phyloP scores from a whole-genome alignment of 176 grass and related monocot genomes.

The maize (Zea mays) region DNA sequence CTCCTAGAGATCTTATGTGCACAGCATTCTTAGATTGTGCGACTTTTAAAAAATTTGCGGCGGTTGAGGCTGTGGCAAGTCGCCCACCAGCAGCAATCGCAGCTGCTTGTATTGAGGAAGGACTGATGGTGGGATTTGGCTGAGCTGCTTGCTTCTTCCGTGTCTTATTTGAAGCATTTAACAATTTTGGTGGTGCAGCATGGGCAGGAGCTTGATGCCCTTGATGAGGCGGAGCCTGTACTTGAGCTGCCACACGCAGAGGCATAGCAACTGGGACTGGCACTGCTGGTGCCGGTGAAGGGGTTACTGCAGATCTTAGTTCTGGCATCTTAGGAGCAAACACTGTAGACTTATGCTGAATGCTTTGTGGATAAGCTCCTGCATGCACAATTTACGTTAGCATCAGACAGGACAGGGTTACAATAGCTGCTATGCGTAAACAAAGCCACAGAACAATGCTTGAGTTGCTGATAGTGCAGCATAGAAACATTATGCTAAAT shows the following conservation, averaged over 20 bases:
- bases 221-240: slow-evolving; percentile 34
- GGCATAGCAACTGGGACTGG: neutral
- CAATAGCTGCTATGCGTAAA: neutral
- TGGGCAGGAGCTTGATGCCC: slow-evolving; percentile 41
- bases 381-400: slow-evolving; percentile 30
- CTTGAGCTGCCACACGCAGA: slow-evolving; percentile 31
- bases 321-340: slow-evolving; percentile 32
- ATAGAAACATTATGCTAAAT: slow-evolving; percentile 24
- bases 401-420: slow-evolving; percentile 2
- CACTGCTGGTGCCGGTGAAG: neutral
- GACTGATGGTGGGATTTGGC: slow-evolving; percentile 39
- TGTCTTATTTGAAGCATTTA: slow-evolving; percentile 51
- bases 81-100: slow-evolving; percentile 91
- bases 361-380: slow-evolving; percentile 37
- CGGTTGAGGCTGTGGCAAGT: slow-evolving; percentile 56
- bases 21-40: slow-evolving; percentile 79
- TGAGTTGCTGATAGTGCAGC: slow-evolving; percentile 1
- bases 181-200: slow-evolving; percentile 32
- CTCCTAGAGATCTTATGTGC: slow-evolving; percentile 66
- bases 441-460: slow-evolving; percentile 13
- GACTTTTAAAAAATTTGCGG: slow-evolving; percentile 61
- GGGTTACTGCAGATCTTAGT: slow-evolving; percentile 16
- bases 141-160: slow-evolving; percentile 46
- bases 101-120: slow-evolving; percentile 71
- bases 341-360: slow-evolving; percentile 39